These are phyloP conservation scores for Metschnikowia borealis DNA, from an alignment of 805 yeast species.

Conservation along the genomic window DNA sequence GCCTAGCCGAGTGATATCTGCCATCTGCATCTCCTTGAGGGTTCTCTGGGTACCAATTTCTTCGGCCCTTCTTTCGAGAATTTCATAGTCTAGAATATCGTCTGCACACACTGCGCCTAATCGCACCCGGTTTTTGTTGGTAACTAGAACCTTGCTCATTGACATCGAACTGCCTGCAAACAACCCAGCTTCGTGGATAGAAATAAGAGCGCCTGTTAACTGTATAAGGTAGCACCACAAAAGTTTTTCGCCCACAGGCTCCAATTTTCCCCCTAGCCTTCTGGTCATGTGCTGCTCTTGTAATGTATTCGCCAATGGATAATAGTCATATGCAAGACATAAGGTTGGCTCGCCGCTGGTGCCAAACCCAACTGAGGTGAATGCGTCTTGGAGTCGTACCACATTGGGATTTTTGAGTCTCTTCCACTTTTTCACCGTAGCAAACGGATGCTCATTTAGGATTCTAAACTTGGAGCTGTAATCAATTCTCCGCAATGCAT, in stretches of 20 bases:
- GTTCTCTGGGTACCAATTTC: constrained; percentile 13
- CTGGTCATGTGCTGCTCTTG: constrained; percentile 61
- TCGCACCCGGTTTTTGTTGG: constrained; percentile 68
- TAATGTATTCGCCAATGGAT: constrained; percentile 70
- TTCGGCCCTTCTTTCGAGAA: constrained; percentile 18
- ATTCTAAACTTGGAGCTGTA: constrained; percentile 18
- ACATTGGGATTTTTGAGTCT: constrained; percentile 51
- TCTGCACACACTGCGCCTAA: constrained; percentile 66
- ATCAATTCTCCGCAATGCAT: constrained; percentile 73
- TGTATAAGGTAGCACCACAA: constrained; percentile 80
- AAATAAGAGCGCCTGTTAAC: constrained; percentile 62
- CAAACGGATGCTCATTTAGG: constrained; percentile 54
- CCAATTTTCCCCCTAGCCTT: constrained; percentile 37
- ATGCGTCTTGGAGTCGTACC: constrained; percentile 71
- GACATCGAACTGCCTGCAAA: constrained; percentile 59
- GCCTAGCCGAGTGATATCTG: constrained; percentile 62
- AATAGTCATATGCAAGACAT: constrained; percentile 78
- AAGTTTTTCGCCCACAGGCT: constrained; percentile 56
- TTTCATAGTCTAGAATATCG: constrained; percentile 55
- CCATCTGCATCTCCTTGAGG: constrained; percentile 36
- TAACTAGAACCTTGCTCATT: constrained; percentile 66
- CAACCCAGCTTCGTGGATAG: constrained; percentile 61
- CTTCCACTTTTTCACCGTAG: constrained; percentile 65
- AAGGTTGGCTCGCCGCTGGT: constrained; percentile 54
- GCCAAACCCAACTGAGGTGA: constrained; percentile 82